Evolutionary conservation across 257 asterid species (phyloP), one percentile per base, ranked within the genome.

Genomic region (Solanum etuberosum): DNA sequence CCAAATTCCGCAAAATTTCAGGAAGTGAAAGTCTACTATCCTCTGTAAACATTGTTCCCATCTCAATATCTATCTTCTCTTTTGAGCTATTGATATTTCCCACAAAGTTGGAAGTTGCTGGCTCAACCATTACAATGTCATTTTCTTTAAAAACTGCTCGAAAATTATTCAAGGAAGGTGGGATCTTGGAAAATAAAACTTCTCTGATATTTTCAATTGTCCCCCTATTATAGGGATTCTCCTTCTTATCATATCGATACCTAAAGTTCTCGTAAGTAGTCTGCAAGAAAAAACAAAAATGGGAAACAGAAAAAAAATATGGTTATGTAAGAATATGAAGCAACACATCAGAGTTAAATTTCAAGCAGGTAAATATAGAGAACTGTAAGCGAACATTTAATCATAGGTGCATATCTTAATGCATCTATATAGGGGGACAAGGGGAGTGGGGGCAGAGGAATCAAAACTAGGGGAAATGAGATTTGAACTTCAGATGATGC

Each of bases 231-330:
- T 97, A 95, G 57, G 99, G 99, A 90, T 97, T 97, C 92, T 92
- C 98, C 93, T 91, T 94, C 85, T 89, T 90, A 80, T 92, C 98
- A 74, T 95, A 96, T 81, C 93, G 93, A 81, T 91, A 93, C 89
- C 99, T 93, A 91, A 97, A 96, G 92, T 96, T 97, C 92, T 97
- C 99, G 8, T 96, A 96, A 4, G 99, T 96, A 51, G 99, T 95
- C 99, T 97, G 98, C 92, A 91, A 57, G 85, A 42, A 48, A 80
- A 40, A 68, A 54, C 21, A 18, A 35, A 29, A 80, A 78, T 8
- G 21, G 23, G 20, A 3, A 78, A 43, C 31, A 10, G n/a, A 43
- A 80, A 77, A 78, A 12, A 42, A 29, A 46, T 43, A 81, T 29
- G 7, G 68, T 18, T 48, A 21, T 18, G 5, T 10, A 46, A 80